Percentiles rank a stretch among this genome's conserved stretches.
These are phyloP conservation scores for Pichia inconspicua DNA, from an alignment of 1,139 yeast species.

Conservation along the genomic window DNA sequence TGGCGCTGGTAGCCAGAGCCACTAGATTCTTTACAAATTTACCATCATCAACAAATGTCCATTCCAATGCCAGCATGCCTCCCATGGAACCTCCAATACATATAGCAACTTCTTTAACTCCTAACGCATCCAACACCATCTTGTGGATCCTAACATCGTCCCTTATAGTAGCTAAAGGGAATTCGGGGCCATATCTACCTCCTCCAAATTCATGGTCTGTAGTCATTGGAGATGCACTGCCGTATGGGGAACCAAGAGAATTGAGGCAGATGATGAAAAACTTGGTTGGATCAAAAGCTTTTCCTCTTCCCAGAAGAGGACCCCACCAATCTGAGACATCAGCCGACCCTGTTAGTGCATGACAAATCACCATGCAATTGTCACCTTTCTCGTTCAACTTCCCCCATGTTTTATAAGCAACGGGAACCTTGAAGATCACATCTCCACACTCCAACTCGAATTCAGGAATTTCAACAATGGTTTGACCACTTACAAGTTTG, in stretches of 20 bases:
- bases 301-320: constrained; percentile 75
- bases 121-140: constrained; percentile 58
- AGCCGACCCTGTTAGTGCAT: constrained; percentile 91
- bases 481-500: constrained; percentile 69
- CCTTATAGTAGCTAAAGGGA: constrained; percentile 84
- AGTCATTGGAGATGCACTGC: constrained; percentile 87
- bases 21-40: constrained; percentile 64
- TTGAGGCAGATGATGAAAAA: constrained; percentile 83
- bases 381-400: constrained; percentile 54
- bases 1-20: constrained; percentile 88
- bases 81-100: constrained; percentile 99
- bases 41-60: constrained; percentile 54
- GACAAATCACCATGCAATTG: constrained; percentile 82
- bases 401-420: constrained; percentile 97
- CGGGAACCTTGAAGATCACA: constrained; percentile 63
- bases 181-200: constrained; percentile 82
- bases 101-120: constrained; percentile 68
- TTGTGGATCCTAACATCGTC: constrained; percentile 85
- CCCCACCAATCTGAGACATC: constrained; percentile 99
- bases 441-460: constrained; percentile 80
- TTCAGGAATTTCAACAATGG: constrained; percentile 71
- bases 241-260: constrained; percentile 92
- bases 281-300: constrained; percentile 85
- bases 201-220: constrained; percentile 63
- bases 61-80: constrained; percentile 94